Base-by-base conservation (phyloP, 1,139 yeast species). In the Saccharomycopsis crataegensis region DNA sequence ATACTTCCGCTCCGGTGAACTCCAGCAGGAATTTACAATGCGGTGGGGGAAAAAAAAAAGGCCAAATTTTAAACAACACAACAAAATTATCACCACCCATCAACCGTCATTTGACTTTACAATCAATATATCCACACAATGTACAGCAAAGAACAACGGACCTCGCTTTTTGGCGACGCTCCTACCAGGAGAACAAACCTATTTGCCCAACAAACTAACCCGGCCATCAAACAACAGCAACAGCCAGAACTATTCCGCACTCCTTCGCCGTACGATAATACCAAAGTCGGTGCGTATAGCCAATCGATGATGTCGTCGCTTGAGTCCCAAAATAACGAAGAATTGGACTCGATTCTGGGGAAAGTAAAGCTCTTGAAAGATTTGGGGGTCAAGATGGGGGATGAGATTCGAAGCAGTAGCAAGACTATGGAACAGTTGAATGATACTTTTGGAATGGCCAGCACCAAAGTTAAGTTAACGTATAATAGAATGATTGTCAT, bases 321-420 rank as follows among this genome's bases (percentile, higher is more conserved):
- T 52, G 98, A 91, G 65, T 78, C 90, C 12, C 97, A 91, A 65
- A 85, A 85, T 62, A 88, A 88, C 59, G 90, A 85, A 44, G 90
- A 88, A 57, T 69, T 86, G 65, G 81, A 80, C 51, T 68, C 77
- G 14, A 83, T 91, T 82, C 76, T 82, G 48, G 79, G 81, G 54
- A 87, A 86, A 63, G 83, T 91, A 41, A 74, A 79, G 52, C 75
- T 85, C 62, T 72, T 91, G 59, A 90, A 88, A 68, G 80, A 78
- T 57, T 66, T 88, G 55, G 86, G 96, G 6, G 66, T 80, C 47
- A 78, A 74, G 60, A 90, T 91, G 85, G 96, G 96, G 2, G 80
- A 80, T 47, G 96, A 90, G 65, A 91, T 90, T 60, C 82, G 87
- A 62, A 83, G 82, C 61, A 82, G 91, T 36, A 81, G 82, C 59